Evolutionary conservation across 2,329 filamentous ascomycete genomes (phyloP), one percentile per base, ranked within the genome.

Genomic region (Aspergillus awamori): DNA sequence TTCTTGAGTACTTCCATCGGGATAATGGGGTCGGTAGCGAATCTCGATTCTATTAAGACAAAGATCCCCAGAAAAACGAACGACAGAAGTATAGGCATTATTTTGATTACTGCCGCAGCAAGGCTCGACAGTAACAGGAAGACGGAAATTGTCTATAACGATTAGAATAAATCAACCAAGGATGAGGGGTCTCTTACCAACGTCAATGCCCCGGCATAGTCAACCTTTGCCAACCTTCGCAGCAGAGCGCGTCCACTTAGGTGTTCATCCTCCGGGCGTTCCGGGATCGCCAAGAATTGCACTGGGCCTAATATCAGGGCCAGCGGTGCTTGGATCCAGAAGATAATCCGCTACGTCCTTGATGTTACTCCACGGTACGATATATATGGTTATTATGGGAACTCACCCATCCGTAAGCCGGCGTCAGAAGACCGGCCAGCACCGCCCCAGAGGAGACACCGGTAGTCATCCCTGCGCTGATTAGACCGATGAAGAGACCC

Each of bases 71-170:
- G 87, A 2, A 86, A 70, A 4, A 82, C 60, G 2, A 86, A 57
- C 0, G 89, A 91, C 5, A 89, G 71, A 20, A 86, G 62, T 30
- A 96, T 82, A 0, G 87, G 86, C 0, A 83, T 72, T 17, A 81
- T 72, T 13, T 86, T 81, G 45, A 95, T 84, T 10, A 82, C 82
- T 0, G 86, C 84, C 0, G 89, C 87, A 22, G 85, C 83, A 0
- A 96, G 82, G 24, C 88, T 86, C 70, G 88, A 88, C 17, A 96
- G 86, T 60, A 96, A 86, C 6, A 92, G 81, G 0, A 90, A 83
- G 15, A 94, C 87, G 2, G 89, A 84, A 4, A 80, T 68, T 1
- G 84, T 85, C 87, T 89, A 24, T 5, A 60, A 26, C 20, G 3
- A 63, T 61, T 36, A 43, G 6, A 54, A 2, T 24, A 11, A 24